These are phyloP conservation scores for Blepharisma stoltei DNA, from an alignment of 73 alveolate species.

Conservation along the genomic window DNA sequence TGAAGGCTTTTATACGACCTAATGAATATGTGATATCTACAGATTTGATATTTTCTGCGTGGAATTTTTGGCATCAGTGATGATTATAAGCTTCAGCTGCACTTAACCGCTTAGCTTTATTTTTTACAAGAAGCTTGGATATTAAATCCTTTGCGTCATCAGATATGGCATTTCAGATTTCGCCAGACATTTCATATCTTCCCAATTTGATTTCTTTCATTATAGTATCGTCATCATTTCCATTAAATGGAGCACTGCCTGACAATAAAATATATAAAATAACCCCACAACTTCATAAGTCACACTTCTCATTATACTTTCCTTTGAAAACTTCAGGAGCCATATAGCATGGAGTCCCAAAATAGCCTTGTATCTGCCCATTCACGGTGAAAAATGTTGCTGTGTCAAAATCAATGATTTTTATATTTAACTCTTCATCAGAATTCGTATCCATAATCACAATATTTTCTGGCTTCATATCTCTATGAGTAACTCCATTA, in stretches of 20 bases:
- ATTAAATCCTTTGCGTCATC: constrained; percentile 46
- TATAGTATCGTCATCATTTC: not conserved
- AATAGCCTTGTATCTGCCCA: not conserved
- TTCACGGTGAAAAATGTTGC: not conserved
- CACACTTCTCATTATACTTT: constrained; percentile 17
- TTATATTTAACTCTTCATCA: constrained; percentile 38
- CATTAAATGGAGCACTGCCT: not conserved
- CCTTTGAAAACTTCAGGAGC: constrained; percentile 30
- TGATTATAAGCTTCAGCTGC: constrained; percentile 68
- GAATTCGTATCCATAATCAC: constrained; percentile 51
- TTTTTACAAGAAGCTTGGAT: constrained; percentile 62
- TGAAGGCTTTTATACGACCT: too few relatives aligned
- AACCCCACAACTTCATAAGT: constrained; percentile 26
- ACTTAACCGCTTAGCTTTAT: constrained; percentile 71
- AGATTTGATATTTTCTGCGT: too few relatives aligned
- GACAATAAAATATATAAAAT: not conserved
- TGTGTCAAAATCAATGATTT: constrained; percentile 80
- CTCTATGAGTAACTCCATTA: constrained; percentile 73
- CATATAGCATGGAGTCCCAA: constrained; percentile 29
- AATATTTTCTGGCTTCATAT: constrained; percentile 77
- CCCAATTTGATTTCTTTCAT: not conserved
- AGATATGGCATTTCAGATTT: not conserved
- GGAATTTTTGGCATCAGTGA: constrained; percentile 47
- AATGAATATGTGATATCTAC: too few relatives aligned
- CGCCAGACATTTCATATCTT: not conserved